Conservation (phyloP, 1,284 basidiomycete species). For the Apiotrichum montevideense region DNA sequence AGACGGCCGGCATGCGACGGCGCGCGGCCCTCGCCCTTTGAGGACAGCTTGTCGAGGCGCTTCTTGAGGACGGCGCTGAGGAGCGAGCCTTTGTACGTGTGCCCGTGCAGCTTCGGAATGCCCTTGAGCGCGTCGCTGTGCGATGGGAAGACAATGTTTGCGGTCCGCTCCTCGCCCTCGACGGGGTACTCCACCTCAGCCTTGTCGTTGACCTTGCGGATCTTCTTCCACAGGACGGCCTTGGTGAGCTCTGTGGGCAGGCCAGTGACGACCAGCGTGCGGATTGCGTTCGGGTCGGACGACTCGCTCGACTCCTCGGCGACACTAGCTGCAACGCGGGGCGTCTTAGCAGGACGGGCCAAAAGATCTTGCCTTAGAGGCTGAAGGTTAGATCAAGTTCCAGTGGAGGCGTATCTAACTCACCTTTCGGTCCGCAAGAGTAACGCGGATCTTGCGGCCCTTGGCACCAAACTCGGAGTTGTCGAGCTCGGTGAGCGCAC, state of each 20-base stretch:
- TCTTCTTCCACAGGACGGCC: slow-evolving; percentile 78
- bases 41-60: slow-evolving; percentile 60
- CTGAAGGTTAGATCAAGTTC: background rate
- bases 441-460: slow-evolving; percentile 64
- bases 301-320: background rate
- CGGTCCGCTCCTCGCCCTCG: slow-evolving; percentile 51
- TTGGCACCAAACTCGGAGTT: slow-evolving; percentile 53
- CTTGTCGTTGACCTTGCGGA: slow-evolving; percentile 64
- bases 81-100: slow-evolving; percentile 83
- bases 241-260: slow-evolving; percentile 63
- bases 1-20: slow-evolving; percentile 63
- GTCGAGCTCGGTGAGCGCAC: slow-evolving; percentile 57
- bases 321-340: slow-evolving; percentile 10
- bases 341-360: slow-evolving; percentile 15
- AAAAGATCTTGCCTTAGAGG: slow-evolving; percentile 9
- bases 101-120: slow-evolving; percentile 79
- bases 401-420: slow-evolving; percentile 15
- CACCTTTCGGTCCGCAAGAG: slow-evolving; percentile 75
- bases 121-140: slow-evolving; percentile 67
- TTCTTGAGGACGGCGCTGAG: slow-evolving; percentile 89
- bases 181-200: slow-evolving; percentile 60
- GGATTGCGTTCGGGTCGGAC: slow-evolving; percentile 66
- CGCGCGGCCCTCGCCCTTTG: slow-evolving; percentile 46
- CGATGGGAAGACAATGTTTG: slow-evolving; percentile 69
- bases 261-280: slow-evolving; percentile 72